Conservation (phyloP, 2,329 filamentous ascomycete species). For the Aspergillus niger region DNA sequence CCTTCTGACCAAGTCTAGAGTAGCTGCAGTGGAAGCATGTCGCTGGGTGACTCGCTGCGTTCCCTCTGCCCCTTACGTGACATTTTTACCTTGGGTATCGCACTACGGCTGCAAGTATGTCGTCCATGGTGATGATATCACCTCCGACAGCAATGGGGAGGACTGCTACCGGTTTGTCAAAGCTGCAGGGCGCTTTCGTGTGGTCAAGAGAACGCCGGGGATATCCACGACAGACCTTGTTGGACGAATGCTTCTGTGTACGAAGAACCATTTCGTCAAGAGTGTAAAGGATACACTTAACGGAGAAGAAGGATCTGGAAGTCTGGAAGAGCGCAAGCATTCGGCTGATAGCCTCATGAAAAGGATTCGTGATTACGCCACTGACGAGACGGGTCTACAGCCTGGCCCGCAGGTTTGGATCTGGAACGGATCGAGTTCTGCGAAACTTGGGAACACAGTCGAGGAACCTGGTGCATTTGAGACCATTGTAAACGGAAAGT, state of each 20-base stretch:
- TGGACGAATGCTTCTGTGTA: constrained; percentile 94
- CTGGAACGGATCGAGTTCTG: constrained; percentile 59
- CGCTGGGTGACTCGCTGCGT: constrained; percentile 89
- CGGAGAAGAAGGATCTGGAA: constrained; percentile 73
- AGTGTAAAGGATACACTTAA: constrained; percentile 69
- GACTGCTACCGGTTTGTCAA: constrained; percentile 99
- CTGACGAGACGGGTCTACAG: constrained; percentile 75
- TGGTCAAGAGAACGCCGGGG: constrained; percentile 92
- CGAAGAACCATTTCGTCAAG: constrained; percentile 88
- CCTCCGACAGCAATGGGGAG: constrained; percentile 86
- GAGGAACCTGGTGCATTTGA: constrained; percentile 68
- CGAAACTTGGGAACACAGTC: constrained; percentile 40
- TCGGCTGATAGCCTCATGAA: constrained; percentile 70
- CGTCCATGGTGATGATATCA: constrained; percentile 96
- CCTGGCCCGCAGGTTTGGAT: constrained; percentile 85
- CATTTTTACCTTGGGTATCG: constrained; percentile 86
- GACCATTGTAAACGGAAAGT: constrained; percentile 69
- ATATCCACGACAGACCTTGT: constrained; percentile 99
- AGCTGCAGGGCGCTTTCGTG: constrained; percentile 87
- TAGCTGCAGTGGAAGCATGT: constrained; percentile 90
- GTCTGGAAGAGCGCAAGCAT: constrained; percentile 64
- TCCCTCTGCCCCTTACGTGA: constrained; percentile 89
- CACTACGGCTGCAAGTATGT: constrained; percentile 96
- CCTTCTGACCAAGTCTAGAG: constrained; percentile 48
- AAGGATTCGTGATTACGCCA: constrained; percentile 82